Evolutionary conservation across 352 stramenopile genomes (phyloP).

Genomic region (Pythium dissimile): DNA sequence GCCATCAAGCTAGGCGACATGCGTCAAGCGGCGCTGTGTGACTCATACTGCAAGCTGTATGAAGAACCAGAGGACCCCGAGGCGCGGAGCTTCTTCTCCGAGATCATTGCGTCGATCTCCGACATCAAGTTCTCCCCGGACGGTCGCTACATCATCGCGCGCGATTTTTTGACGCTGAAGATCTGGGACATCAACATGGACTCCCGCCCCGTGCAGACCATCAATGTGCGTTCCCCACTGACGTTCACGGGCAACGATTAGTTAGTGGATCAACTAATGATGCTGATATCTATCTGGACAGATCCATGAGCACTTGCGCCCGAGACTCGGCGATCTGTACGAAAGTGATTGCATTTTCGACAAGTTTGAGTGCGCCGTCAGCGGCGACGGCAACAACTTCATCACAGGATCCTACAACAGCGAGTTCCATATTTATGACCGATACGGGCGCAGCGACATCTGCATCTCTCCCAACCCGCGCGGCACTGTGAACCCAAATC

Average conservation of each 20-base stretch:
- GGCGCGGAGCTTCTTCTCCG: conserved; percentile 91
- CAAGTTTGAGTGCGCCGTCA: conserved; percentile 95
- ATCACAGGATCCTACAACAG: conserved; percentile 95
- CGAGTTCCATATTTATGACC: conserved; percentile 91
- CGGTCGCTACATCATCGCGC: conserved; percentile 92
- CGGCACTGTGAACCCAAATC: conserved; percentile 29
- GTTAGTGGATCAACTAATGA: too few relatives aligned
- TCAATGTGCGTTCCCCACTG: conserved; percentile 65
- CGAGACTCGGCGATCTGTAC: conserved; percentile 89
- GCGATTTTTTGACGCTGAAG: conserved; percentile 95
- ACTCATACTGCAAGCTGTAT: conserved; percentile 83
- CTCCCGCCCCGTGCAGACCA: conserved; percentile 88
- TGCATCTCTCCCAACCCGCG: conserved; percentile 59
- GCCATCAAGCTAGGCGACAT: conserved; percentile 93
- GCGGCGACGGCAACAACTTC: conserved; percentile 89
- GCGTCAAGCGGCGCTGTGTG: conserved; percentile 86
- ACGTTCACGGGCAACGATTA: not conserved
- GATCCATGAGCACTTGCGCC: conserved; percentile 92
- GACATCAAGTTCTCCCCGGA: conserved; percentile 93
- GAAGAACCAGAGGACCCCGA: conserved; percentile 80
- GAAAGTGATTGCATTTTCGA: conserved; percentile 97
- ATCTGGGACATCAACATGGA: conserved; percentile 97
- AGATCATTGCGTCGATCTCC: conserved; percentile 95
- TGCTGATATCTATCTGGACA: conserved; percentile 14
- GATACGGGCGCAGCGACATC: conserved; percentile 73